These are phyloP conservation scores for Leavenworthia alabamica DNA, from an alignment of 345 rosid genomes.

Conservation along the genomic window DNA sequence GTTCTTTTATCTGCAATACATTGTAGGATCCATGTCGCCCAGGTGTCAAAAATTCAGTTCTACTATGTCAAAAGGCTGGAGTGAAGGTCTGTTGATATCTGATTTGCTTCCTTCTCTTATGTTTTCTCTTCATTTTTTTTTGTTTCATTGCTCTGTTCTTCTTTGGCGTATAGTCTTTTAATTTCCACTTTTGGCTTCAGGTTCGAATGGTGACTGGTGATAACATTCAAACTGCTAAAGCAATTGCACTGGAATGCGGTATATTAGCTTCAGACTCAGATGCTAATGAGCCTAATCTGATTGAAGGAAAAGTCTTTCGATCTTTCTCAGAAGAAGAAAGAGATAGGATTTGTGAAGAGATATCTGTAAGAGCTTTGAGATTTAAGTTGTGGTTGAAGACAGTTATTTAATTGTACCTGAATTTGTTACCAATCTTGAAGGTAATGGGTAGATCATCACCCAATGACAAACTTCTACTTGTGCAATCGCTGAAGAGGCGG, in stretches of 20 bases:
- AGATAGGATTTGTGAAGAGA: conserved; percentile 66
- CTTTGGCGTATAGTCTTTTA: not conserved
- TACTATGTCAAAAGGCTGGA: conserved; percentile 74
- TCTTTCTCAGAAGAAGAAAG: conserved; percentile 57
- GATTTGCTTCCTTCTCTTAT: not conserved
- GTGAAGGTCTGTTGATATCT: conserved; percentile 58
- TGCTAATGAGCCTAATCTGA: conserved; percentile 56
- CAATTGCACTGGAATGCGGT: conserved; percentile 95
- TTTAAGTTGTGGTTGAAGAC: conserved; percentile 10
- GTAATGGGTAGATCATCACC: conserved; percentile 97
- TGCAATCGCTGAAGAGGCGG: conserved; percentile 68
- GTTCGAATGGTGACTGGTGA: conserved; percentile 99
- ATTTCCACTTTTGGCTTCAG: conserved; percentile 30
- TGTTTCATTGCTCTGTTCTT: conserved; percentile 3
- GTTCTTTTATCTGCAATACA: conserved; percentile 2
- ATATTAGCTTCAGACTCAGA: conserved; percentile 57
- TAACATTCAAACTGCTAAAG: conserved; percentile 88
- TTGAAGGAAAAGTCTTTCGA: conserved; percentile 85
- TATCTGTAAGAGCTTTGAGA: conserved; percentile 47
- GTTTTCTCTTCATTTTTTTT: not conserved
- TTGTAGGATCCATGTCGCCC: conserved; percentile 96
- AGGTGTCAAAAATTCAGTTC: conserved; percentile 69
- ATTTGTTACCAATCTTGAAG: conserved; percentile 31
- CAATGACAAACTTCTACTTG: conserved; percentile 78
- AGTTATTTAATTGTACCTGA: conserved; percentile 4